Conservation (phyloP, 352 stramenopile genomes). For the Pythium chondricola region DNA sequence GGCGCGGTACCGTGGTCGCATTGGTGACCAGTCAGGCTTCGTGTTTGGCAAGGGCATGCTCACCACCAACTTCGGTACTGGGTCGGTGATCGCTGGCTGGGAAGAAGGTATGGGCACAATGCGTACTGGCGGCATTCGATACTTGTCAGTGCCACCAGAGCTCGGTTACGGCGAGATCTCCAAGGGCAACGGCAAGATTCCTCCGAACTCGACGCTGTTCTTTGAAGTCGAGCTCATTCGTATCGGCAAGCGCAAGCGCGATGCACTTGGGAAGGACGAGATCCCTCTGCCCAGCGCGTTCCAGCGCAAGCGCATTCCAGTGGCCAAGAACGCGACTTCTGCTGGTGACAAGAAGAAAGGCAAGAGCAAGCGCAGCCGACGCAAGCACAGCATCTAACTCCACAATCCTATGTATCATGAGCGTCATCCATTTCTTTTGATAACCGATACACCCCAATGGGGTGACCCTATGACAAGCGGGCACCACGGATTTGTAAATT, state of each 20-base stretch:
- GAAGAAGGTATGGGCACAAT: conserved; percentile 77
- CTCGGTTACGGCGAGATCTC: conserved; percentile 56
- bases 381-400: conserved; percentile 24
- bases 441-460: too few species aligned
- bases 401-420: too few species aligned
- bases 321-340: too few species aligned
- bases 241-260: conserved; percentile 68
- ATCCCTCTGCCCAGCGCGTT: conserved; percentile 65
- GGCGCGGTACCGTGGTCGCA: conserved; percentile 56
- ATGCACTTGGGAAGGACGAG: conserved; percentile 48
- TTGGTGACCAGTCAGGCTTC: conserved; percentile 47
- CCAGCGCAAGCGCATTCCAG: conserved; percentile 54
- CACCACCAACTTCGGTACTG: conserved; percentile 48
- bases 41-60: conserved; percentile 80
- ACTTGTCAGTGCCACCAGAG: conserved; percentile 56
- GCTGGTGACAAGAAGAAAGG: too few species aligned
- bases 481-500: background rate
- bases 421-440: too few species aligned
- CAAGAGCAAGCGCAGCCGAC: conserved; percentile 34
- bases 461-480: too few species aligned
- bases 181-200: conserved; percentile 77
- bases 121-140: conserved; percentile 46
- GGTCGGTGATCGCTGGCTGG: conserved; percentile 73
- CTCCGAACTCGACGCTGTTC: conserved; percentile 63
- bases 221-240: conserved; percentile 80